phyloP scores from a whole-genome alignment of 495 filamentous ascomycete genomes.

The Amphirosellinia nigrospora region DNA sequence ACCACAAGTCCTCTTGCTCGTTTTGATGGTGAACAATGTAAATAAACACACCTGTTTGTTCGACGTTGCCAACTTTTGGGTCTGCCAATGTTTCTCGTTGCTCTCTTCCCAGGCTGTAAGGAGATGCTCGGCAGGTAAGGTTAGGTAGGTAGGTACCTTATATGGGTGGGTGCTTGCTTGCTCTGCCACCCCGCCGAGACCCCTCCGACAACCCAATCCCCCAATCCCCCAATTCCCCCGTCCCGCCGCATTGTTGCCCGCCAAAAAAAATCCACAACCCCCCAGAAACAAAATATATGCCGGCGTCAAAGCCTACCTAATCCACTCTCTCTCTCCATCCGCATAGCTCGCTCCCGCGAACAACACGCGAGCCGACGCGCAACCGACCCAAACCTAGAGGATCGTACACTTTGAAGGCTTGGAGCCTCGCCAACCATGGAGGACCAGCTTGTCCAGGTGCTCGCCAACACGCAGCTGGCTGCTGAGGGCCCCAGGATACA shows the following conservation, averaged over 20 bases:
- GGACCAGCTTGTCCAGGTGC: constrained; percentile 79
- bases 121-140: too few species aligned
- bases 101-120: too few species aligned
- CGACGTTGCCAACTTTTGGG: too few species aligned
- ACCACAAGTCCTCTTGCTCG: too few species aligned
- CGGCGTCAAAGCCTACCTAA: background rate
- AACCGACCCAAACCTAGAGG: background rate
- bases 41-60: too few species aligned
- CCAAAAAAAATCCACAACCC: constrained; percentile 16
- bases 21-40: too few species aligned
- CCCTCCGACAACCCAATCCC: constrained; percentile 2
- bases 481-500: constrained; percentile 73
- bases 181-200: constrained; percentile 15
- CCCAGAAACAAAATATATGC: constrained; percentile 7
- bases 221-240: background rate
- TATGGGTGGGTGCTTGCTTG: background rate
- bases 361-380: constrained; percentile 1
- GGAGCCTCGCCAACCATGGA: constrained; percentile 63
- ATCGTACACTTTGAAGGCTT: constrained; percentile 7
- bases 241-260: constrained; percentile 6
- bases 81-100: too few species aligned
- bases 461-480: constrained; percentile 77
- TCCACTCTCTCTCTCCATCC: background rate
- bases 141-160: background rate
- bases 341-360: background rate